Evolutionary conservation across 768 basidiomycete species (phyloP), one percentile per base, ranked within the genome.

Genomic region (Chalciporus piperatus): DNA sequence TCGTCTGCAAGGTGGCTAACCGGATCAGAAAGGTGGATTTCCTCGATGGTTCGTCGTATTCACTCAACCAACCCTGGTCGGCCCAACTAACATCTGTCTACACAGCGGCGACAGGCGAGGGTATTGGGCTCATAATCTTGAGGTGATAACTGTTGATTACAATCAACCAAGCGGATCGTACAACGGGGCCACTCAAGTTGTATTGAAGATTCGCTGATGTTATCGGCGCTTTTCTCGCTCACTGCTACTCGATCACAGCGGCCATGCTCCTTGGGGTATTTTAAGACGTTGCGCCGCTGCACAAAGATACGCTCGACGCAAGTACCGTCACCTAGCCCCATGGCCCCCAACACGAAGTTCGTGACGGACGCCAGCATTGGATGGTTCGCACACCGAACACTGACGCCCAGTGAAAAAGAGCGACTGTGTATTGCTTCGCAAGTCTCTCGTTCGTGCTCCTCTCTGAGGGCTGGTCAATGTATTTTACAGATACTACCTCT

Each of bases 401-500:
- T n/a, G n/a, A n/a, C n/a, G n/a, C n/a, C n/a, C n/a, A n/a, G n/a
- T n/a, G n/a, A n/a, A n/a, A n/a, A n/a, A n/a, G 76, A 32, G 87
- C 95, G 23, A 94, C 93, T 79, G 78, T 74, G 89, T 94, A 68
- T 48, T 83, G 63, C 30, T 7, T 45, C 28, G 1, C 30, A 32
- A 32, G 10, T 35, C 8, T 17, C 48, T 14, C 25, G 17, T 41
- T 1, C 13, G 2, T 23, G n/a, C n/a, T 22, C 4, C 22, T 22
- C 22, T 41, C 52, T 43, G 42, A 53, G 20, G 30, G 37, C 28
- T 4, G 27, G 9, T 3, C 27, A 6, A 27, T 3, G 13, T 6
- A 3, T 41, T 43, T 20, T 28, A 2, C 58, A 92, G 90, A 38
- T 96, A 96, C 68, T 94, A 94, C 65, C 80, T 94, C 8, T 76